Evolutionary conservation across 2,329 filamentous ascomycete genomes (phyloP).

Genomic region (Podosphaera leucotricha): DNA sequence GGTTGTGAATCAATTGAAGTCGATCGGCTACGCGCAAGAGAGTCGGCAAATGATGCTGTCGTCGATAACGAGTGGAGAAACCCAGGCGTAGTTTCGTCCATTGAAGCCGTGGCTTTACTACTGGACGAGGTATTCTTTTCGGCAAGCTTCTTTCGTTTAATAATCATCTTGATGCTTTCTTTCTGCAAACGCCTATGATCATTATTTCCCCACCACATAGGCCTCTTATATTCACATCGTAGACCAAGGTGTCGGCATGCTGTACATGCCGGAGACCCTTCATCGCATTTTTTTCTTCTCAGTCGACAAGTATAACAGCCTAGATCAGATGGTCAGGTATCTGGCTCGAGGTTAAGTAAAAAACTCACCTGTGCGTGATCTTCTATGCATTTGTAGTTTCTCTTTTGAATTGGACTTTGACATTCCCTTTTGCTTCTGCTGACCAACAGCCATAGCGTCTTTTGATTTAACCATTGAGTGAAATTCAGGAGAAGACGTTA

Average conservation of each 20-base stretch:
- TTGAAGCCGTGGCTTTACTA: conserved; percentile 22
- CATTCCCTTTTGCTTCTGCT: conserved; percentile 34
- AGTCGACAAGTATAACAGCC: conserved; percentile 47
- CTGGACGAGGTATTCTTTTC: conserved; percentile 47
- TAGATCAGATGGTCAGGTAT: conserved; percentile 16
- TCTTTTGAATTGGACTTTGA: conserved; percentile 36
- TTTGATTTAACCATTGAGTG: conserved; percentile 17
- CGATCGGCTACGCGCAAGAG: conserved; percentile 47
- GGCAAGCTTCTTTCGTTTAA: conserved; percentile 85
- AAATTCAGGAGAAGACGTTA: conserved; percentile 39
- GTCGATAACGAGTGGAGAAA: conserved; percentile 64
- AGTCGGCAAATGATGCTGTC: conserved; percentile 57
- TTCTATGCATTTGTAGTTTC: conserved; percentile 72
- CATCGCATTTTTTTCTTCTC: conserved; percentile 46
- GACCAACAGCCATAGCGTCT: conserved; percentile 32
- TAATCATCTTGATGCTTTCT: conserved; percentile 88
- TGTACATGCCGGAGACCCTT: conserved; percentile 36
- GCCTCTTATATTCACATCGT: conserved; percentile 85
- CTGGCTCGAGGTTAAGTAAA: conserved; percentile 3
- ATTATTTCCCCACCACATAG: conserved; percentile 92
- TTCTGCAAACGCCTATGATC: conserved; percentile 71
- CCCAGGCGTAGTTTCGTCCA: conserved; percentile 44
- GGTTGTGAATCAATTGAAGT: conserved; percentile 63
- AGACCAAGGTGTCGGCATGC: conserved; percentile 51
- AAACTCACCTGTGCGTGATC: conserved; percentile 75